A percentile compares a stretch with the other conserved stretches of the same genome.
Conservation (phyloP, 169 alveolate species). For the Fabrea salina region DNA sequence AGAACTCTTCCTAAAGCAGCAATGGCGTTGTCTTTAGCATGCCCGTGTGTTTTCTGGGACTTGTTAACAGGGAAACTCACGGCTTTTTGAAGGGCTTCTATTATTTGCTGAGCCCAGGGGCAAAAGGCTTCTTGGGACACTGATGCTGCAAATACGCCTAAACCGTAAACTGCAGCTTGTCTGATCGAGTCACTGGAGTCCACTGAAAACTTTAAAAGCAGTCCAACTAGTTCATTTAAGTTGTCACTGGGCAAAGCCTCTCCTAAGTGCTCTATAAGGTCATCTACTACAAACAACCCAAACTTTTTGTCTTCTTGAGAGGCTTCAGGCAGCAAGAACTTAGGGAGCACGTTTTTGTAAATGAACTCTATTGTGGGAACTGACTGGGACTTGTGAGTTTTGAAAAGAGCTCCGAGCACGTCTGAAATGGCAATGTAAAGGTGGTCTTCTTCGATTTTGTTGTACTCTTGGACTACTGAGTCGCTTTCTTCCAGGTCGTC, state of each 20-base stretch:
- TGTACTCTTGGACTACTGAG: constrained; percentile 58
- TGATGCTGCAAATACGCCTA: constrained; percentile 63
- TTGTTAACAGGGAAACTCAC: constrained; percentile 45
- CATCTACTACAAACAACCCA: constrained; percentile 71
- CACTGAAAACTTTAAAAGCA: constrained; percentile 48
- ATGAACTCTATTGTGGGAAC: constrained; percentile 47
- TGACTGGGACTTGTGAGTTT: constrained; percentile 68
- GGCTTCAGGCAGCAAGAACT: constrained; percentile 52
- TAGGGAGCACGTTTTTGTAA: constrained; percentile 62
- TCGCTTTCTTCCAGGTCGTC: constrained; percentile 74
- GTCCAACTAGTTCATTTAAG: constrained; percentile 51
- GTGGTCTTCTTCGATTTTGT: constrained; percentile 62
- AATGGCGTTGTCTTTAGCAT: constrained; percentile 79
- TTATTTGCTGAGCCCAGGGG: constrained; percentile 38
- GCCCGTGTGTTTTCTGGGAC: constrained; percentile 57
- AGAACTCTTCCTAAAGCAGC: constrained; percentile 77
- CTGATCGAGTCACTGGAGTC: constrained; percentile 58
- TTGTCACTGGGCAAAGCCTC: constrained; percentile 45
- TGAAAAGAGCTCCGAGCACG: constrained; percentile 73
- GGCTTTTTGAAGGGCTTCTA: constrained; percentile 49
- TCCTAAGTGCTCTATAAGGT: constrained; percentile 78
- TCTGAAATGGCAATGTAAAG: constrained; percentile 72
- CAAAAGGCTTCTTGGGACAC: constrained; percentile 46
- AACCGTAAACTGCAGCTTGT: constrained; percentile 82
- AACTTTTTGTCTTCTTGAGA: constrained; percentile 50